Evolutionary conservation across 2,329 filamentous ascomycete genomes (phyloP).

Genomic region (Paraphoma chrysanthemicola): DNA sequence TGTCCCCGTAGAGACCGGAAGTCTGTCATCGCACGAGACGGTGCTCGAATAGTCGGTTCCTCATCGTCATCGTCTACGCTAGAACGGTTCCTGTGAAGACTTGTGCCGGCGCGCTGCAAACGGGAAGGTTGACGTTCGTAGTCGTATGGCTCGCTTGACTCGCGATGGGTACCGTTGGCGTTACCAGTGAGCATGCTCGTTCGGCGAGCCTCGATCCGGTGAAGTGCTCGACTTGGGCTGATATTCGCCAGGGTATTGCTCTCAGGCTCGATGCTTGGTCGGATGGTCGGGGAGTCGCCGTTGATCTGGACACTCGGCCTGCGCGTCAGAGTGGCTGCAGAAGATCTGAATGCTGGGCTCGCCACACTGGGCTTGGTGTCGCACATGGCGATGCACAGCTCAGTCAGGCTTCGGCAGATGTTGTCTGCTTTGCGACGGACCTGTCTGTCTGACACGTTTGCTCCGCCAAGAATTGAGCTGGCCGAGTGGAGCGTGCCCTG

Average conservation of each 20-base stretch:
- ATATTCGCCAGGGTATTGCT: constrained; percentile 35
- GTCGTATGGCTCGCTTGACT: constrained; percentile 35
- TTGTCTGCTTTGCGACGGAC: constrained; percentile 89
- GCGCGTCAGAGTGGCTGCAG: constrained; percentile 32
- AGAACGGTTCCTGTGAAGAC: constrained; percentile 45
- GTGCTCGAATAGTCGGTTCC: constrained; percentile 51
- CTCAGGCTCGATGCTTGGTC: constrained; percentile 46
- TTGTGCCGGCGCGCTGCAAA: constrained; percentile 47
- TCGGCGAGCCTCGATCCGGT: constrained; percentile 55
- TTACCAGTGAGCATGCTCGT: constrained; percentile 37
- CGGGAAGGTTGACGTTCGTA: constrained; percentile 34
- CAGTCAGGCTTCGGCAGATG: constrained; percentile 89
- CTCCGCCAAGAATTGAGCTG: constrained; percentile 68
- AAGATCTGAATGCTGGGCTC: constrained; percentile 39
- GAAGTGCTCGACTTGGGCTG: constrained; percentile 47
- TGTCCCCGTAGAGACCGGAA: constrained; percentile 44
- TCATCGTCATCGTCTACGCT: constrained; percentile 44
- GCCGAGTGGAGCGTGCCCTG: constrained; percentile 68
- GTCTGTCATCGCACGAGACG: constrained; percentile 59
- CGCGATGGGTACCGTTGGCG: constrained; percentile 32
- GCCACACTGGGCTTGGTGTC: constrained; percentile 43
- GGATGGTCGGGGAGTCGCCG: constrained; percentile 41
- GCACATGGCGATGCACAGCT: constrained; percentile 82
- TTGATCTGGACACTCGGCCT: constrained; percentile 47
- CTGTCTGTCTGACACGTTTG: constrained; percentile 75